These are phyloP conservation scores for Malus hybrid DNA, from an alignment of 331 rosid genomes.

Conservation along the genomic window DNA sequence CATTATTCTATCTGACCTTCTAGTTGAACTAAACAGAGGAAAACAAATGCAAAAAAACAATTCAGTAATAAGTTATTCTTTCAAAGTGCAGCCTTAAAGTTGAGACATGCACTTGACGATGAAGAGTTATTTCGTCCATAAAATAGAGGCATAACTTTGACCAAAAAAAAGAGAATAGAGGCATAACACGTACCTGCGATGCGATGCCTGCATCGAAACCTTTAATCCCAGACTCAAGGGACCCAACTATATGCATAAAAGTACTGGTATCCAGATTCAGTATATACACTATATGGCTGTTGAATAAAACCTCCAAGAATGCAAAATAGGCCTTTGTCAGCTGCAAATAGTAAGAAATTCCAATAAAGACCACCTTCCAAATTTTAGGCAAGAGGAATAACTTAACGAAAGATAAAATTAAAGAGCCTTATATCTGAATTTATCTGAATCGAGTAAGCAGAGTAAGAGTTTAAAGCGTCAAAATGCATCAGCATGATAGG, in stretches of 20 bases:
- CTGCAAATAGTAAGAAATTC: slow-evolving; percentile 46
- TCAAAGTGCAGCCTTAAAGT: background rate
- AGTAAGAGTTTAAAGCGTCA: background rate
- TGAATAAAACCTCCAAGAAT: slow-evolving; percentile 89
- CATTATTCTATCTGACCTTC: background rate
- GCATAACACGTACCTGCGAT: slow-evolving; percentile 61
- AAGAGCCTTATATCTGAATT: background rate
- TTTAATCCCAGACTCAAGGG: slow-evolving; percentile 98
- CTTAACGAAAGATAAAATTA: background rate
- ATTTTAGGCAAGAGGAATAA: background rate
- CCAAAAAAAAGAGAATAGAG: background rate
- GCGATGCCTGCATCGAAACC: slow-evolving; percentile 90
- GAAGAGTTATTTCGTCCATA: background rate
- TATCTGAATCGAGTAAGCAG: background rate
- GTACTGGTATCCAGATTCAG: slow-evolving; percentile 78
- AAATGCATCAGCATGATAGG: background rate
- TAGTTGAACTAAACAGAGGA: background rate
- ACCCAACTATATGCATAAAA: slow-evolving; percentile 82
- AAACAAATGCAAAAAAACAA: background rate
- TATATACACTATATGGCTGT: slow-evolving; percentile 69
- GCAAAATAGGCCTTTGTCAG: slow-evolving; percentile 91
- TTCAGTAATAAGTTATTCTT: background rate
- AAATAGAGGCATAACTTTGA: background rate
- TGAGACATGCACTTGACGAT: slow-evolving; percentile 1
- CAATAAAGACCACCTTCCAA: background rate